phyloP scores from a whole-genome alignment of 352 stramenopile species.

The Phytophthora podocarpi region DNA sequence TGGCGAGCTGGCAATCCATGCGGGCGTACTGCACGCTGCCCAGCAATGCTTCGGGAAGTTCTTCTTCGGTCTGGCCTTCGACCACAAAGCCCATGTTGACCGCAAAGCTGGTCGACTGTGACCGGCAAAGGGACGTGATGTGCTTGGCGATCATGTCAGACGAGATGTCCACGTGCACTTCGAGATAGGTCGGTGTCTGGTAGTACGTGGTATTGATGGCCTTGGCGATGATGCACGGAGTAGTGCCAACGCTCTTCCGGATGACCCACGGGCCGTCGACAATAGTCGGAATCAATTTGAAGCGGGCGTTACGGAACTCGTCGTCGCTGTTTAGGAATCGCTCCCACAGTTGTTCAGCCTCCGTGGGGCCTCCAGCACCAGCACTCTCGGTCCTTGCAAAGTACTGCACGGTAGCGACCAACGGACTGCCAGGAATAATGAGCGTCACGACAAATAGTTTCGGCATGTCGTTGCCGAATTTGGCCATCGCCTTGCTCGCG shows the following conservation, averaged over 20 bases:
- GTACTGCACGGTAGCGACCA: constrained; percentile 76
- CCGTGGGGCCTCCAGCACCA: constrained; percentile 9
- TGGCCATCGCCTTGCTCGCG: constrained; percentile 58
- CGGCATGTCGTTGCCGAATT: constrained; percentile 72
- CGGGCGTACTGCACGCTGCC: constrained; percentile 78
- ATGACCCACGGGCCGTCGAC: constrained; percentile 83
- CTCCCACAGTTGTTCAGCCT: constrained; percentile 62
- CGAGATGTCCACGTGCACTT: constrained; percentile 79
- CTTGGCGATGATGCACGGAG: constrained; percentile 80
- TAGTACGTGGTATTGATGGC: constrained; percentile 69
- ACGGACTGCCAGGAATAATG: constrained; percentile 64
- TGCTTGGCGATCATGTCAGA: constrained; percentile 79
- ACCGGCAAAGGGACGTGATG: constrained; percentile 73
- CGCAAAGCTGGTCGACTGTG: constrained; percentile 63
- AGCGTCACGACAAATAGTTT: constrained; percentile 79
- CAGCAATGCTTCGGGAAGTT: constrained; percentile 78
- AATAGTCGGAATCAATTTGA: constrained; percentile 84
- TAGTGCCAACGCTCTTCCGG: constrained; percentile 76
- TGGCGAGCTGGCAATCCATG: constrained; percentile 59
- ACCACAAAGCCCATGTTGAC: constrained; percentile 85
- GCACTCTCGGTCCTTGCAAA: constrained; percentile 62
- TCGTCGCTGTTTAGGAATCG: constrained; percentile 67
- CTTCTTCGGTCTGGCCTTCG: constrained; percentile 60
- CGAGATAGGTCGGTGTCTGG: constrained; percentile 64
- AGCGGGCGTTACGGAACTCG: constrained; percentile 66